Conservation (phyloP, 2,329 filamentous ascomycete genomes). For the Aspergillus pseudotamarii region DNA sequence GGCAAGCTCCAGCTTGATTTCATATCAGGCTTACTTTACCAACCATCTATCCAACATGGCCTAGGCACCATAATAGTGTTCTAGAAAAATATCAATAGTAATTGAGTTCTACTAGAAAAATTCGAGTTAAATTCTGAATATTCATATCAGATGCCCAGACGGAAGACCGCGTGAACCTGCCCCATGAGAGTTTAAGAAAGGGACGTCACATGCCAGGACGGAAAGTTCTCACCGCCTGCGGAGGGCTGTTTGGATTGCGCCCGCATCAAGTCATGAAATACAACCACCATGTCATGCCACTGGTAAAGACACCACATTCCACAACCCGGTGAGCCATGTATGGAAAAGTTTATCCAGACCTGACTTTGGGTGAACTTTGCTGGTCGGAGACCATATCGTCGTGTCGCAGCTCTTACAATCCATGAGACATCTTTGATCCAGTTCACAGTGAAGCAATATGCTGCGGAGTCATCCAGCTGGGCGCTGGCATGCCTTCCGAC, state of each 20-base stretch:
- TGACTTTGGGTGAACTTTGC: constrained; percentile 13
- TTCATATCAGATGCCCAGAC: background rate
- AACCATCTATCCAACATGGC: background rate
- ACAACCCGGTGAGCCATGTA: constrained; percentile 20
- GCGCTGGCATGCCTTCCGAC: constrained; percentile 33
- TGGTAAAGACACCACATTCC: background rate
- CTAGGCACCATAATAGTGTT: background rate
- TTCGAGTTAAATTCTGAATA: background rate
- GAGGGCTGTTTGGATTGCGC: background rate
- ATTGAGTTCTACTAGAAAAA: constrained; percentile 2
- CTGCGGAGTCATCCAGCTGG: constrained; percentile 36
- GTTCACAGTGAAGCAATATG: constrained; percentile 40
- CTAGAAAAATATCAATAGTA: background rate
- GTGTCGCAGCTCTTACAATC: constrained; percentile 7
- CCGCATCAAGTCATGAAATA: background rate
- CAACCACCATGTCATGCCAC: constrained; percentile 10
- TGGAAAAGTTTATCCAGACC: constrained; percentile 14
- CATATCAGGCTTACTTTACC: background rate
- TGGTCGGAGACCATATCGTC: constrained; percentile 12
- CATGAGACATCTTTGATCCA: constrained; percentile 21
- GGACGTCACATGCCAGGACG: constrained; percentile 15
- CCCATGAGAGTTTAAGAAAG: background rate
- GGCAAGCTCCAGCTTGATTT: background rate
- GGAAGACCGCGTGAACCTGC: background rate
- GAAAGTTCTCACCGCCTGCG: constrained; percentile 17